Conservation (phyloP, 345 rosid species). For the Syzygium grande region DNA sequence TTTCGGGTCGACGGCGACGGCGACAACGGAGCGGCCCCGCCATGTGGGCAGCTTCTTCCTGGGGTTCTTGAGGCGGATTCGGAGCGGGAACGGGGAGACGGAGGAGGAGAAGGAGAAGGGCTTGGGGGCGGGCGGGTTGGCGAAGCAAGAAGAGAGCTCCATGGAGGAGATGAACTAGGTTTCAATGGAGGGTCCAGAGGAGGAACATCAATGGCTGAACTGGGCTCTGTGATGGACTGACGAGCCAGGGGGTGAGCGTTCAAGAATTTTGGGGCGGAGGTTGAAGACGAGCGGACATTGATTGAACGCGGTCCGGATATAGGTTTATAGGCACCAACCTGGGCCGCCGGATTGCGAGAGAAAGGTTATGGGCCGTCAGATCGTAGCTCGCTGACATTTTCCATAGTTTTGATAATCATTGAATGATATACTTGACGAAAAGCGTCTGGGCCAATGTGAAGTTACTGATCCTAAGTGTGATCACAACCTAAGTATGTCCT, state of each 20-base stretch:
- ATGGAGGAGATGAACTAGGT: constrained; percentile 10
- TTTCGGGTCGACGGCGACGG: constrained; percentile 50
- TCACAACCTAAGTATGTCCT: too few species aligned
- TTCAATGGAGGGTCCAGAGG: background rate
- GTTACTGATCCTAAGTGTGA: background rate
- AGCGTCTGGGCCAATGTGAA: background rate
- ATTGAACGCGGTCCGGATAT: background rate
- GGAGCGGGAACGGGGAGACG: constrained; percentile 35
- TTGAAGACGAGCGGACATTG: background rate
- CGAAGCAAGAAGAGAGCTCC: constrained; percentile 74
- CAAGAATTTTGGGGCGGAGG: background rate
- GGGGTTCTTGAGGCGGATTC: constrained; percentile 18
- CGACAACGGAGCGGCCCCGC: constrained; percentile 26
- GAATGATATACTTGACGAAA: background rate
- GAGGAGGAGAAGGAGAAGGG: constrained; percentile 52
- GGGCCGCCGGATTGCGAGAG: background rate
- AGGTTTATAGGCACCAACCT: background rate
- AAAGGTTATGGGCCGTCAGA: background rate
- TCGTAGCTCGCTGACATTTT: background rate
- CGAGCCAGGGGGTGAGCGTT: too few species aligned
- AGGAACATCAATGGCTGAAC: too few species aligned
- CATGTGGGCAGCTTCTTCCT: constrained; percentile 19
- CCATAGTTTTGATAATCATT: too few species aligned
- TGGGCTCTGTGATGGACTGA: background rate
- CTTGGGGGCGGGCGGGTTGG: constrained; percentile 18